Evolutionary conservation across 768 basidiomycete species (phyloP), one percentile per base, ranked within the genome.

Genomic region (Boletus vermiculosoides): DNA sequence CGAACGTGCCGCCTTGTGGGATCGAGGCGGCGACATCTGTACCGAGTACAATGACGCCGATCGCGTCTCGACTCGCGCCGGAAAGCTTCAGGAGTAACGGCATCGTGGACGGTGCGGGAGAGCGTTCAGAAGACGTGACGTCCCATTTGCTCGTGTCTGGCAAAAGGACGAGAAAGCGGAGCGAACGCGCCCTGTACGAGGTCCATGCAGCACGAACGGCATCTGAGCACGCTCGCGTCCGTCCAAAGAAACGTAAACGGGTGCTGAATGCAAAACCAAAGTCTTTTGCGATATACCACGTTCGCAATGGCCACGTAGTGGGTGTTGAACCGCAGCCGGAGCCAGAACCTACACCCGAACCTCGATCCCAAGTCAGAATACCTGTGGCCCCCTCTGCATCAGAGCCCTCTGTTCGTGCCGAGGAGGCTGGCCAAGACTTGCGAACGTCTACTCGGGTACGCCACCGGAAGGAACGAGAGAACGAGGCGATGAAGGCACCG

Each of bases 221-320:
- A 20, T 31, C 51, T 16, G 25, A 37, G 11, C 22, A 23, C 2
- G 39, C 15, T 13, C 34, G 25, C 31, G 7, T 0, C 30, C 40
- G 37, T 34, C 45, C 23, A 15, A 54, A 56, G 16, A 44, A 47
- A 13, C 6, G 1, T 11, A 45, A 45, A 42, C 52, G 31, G 5
- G 31, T 1, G 6, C 5, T 5, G 13, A 49, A 37, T 11, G 10
- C 13, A 2, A 56, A 31, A 23, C 20, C 15, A 3, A 39, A 6
- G n/a, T 5, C 45, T 0, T 33, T 22, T 13, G 23, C 23, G 13
- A 66, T 28, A 22, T 56, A 55, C 20, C 58, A 64, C 23, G 45
- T 68, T 7, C 58, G 54, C 49, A 56, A 52, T 3, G 66, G 67
- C 0, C 58, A 55, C 40, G 33, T 69, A 2, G 67, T 67, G 7